Evolutionary conservation across 2,329 filamentous ascomycete species (phyloP), one percentile per base, ranked within the genome.

Genomic region (Alternaria rosae): DNA sequence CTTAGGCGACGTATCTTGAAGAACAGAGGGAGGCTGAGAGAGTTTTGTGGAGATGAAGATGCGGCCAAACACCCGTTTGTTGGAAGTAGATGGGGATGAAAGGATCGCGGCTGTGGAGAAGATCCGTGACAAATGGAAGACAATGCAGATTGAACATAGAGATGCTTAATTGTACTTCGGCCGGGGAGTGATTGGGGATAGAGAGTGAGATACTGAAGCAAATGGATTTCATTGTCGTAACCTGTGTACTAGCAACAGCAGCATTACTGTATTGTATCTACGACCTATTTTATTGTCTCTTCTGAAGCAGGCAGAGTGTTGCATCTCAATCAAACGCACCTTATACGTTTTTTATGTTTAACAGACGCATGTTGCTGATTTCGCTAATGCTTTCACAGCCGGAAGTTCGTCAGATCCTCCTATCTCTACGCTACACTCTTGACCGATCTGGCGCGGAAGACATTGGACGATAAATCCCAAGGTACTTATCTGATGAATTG

Each of bases 401-500:
- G 1, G n/a, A 15, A 35, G n/a, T 35, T 35, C 2, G 3, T 17
- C 35, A 17, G 1, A 38, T 3, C 35, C 15, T 9, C 9, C 35
- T 6, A 17, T 5, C 3, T 6, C 35, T 11, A 38, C 17, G 8
- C 35, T 17, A 17, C 35, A 38, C n/a, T n/a, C n/a, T n/a, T n/a
- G n/a, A n/a, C n/a, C n/a, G n/a, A n/a, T n/a, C n/a, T n/a, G n/a
- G n/a, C n/a, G n/a, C n/a, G n/a, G n/a, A n/a, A n/a, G n/a, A n/a
- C n/a, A n/a, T n/a, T n/a, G n/a, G n/a, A n/a, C n/a, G n/a, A n/a
- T n/a, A n/a, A n/a, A n/a, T n/a, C 8, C 57, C 51, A 17, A 51
- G 57, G 10, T 60, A 35, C 7, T 41, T 41, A 17, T 51, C 35
- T 6, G 41, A 52, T 6, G 57, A 51, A 9, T 60, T 51, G 51